Percentiles rank a stretch among this genome's conserved stretches.
phyloP scores from a whole-genome alignment of 805 yeast genomes.

The Starmerella roubikii region DNA sequence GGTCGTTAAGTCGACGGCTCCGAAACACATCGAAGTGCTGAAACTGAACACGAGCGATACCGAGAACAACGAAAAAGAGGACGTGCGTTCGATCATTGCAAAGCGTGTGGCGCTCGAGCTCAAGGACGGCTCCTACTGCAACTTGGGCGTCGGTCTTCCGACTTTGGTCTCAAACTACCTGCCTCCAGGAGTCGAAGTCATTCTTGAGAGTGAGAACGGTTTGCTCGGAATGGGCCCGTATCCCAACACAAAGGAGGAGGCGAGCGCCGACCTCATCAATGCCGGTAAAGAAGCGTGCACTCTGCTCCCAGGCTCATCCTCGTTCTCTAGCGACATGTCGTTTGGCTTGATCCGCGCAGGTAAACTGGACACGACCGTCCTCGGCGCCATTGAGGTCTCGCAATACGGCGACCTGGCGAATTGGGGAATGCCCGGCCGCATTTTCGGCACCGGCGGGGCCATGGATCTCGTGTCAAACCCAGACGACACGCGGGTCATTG shows the following conservation, averaged over 20 bases:
- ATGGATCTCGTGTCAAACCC: conserved; percentile 41
- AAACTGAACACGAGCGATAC: conserved; percentile 4
- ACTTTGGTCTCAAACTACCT: conserved; percentile 35
- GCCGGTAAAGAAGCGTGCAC: conserved; percentile 43
- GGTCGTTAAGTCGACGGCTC: conserved; percentile 31
- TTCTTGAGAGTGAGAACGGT: conserved; percentile 38
- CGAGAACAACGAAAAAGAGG: background rate
- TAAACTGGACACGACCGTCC: conserved; percentile 31
- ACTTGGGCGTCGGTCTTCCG: conserved; percentile 41
- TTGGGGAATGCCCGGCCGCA: conserved; percentile 40
- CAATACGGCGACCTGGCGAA: conserved; percentile 38
- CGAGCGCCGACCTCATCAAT: conserved; percentile 36
- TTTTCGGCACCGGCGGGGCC: conserved; percentile 44
- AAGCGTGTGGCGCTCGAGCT: conserved; percentile 37
- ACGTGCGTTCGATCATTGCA: conserved; percentile 27
- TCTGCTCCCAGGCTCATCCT: conserved; percentile 33
- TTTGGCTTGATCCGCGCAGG: conserved; percentile 39
- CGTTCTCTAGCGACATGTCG: conserved; percentile 39
- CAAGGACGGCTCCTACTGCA: conserved; percentile 32
- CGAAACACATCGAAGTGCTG: conserved; percentile 32
- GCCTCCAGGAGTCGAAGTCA: conserved; percentile 28
- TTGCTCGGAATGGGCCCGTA: conserved; percentile 39
- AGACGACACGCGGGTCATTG: conserved; percentile 33
- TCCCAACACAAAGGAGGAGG: conserved; percentile 29
- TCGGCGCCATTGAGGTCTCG: conserved; percentile 40